Evolutionary conservation across 495 filamentous ascomycete genomes (phyloP).

Genomic region (Physcia stellaris): DNA sequence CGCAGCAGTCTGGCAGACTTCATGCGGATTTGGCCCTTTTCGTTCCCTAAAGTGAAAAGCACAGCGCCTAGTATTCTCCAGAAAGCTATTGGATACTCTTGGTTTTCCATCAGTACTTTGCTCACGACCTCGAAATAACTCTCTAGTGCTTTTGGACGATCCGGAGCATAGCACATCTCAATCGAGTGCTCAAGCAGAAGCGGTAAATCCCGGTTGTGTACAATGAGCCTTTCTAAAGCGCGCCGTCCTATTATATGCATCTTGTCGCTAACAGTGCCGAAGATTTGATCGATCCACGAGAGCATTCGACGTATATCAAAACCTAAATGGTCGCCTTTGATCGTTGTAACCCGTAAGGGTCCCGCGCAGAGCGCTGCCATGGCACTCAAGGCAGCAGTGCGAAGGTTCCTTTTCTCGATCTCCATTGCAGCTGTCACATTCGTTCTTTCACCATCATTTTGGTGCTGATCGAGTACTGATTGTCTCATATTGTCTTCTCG

Average conservation of each 20-base stretch:
- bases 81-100: constrained; percentile 68
- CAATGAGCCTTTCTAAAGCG: constrained; percentile 79
- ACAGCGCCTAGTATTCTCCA: constrained; percentile 83
- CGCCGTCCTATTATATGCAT: constrained; percentile 83
- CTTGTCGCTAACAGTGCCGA: constrained; percentile 75
- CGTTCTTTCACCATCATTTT: constrained; percentile 53
- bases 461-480: constrained; percentile 53
- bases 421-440: constrained; percentile 80
- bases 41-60: constrained; percentile 80
- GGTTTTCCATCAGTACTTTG: constrained; percentile 66
- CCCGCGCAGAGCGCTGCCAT: constrained; percentile 92
- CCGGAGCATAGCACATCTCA: constrained; percentile 68
- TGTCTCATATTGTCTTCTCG: constrained; percentile 82
- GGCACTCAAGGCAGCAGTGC: constrained; percentile 79
- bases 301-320: constrained; percentile 91
- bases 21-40: constrained; percentile 73
- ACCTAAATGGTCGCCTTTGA: constrained; percentile 65
- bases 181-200: constrained; percentile 79
- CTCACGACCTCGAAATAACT: constrained; percentile 93
- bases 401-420: constrained; percentile 85
- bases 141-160: constrained; percentile 68
- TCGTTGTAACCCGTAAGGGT: constrained; percentile 75
- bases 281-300: constrained; percentile 88
- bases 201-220: constrained; percentile 75
- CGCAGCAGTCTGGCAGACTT: constrained; percentile 78